Conservation (phyloP, 2,329 filamentous ascomycete genomes). For the Neurospora sp. region DNA sequence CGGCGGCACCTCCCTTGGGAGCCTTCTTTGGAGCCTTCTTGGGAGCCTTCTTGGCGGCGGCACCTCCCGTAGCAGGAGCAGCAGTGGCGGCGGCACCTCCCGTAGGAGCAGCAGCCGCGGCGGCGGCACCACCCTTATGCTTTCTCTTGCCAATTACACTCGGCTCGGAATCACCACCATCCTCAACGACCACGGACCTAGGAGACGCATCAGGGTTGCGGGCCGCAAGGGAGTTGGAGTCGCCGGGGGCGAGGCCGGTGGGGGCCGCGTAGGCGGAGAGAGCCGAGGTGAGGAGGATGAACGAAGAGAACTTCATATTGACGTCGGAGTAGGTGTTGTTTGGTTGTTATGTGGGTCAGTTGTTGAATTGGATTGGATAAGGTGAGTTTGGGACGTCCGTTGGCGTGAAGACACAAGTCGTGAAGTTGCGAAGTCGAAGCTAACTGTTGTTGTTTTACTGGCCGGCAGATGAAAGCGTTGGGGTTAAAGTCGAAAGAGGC, state of each 20-base stretch:
- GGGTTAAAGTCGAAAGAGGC: neutral
- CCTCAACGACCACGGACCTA: neutral
- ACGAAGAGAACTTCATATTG: neutral
- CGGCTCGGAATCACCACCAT: neutral
- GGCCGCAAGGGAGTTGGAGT: neutral
- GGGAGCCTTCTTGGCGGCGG: neutral
- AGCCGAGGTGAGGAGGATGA: neutral
- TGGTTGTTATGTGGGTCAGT: neutral
- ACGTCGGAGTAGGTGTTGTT: neutral
- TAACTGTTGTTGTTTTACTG: neutral
- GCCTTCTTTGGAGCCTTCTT: neutral
- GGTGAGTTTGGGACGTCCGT: neutral
- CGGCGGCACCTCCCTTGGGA: no score
- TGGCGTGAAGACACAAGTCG: neutral
- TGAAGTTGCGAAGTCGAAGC: neutral
- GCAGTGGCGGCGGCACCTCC: neutral
- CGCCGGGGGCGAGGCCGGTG: neutral
- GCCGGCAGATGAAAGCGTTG: neutral
- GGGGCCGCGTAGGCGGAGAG: neutral
- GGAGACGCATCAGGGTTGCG: neutral
- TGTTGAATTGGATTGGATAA: neutral
- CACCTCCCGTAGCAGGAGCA: neutral
- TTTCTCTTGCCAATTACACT: neutral
- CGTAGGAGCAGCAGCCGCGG: neutral
- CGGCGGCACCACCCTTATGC: neutral